A percentile compares a stretch with the other conserved stretches of the same genome.
phyloP scores from a whole-genome alignment of 495 filamentous ascomycete genomes.

The Wilcoxina mikolae region DNA sequence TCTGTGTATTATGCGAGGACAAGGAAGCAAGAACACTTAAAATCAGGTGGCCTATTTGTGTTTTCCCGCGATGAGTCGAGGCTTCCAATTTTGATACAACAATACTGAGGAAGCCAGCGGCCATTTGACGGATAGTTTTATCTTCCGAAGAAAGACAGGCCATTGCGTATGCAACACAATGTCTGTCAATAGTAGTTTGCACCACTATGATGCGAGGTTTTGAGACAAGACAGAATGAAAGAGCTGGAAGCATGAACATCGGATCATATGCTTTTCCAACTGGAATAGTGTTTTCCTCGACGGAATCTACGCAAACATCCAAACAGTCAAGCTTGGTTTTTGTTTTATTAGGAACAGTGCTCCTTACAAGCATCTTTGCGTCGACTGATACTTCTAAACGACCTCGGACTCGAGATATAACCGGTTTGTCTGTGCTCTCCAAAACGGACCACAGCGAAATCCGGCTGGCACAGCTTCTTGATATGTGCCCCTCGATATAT shows the following conservation, averaged over 20 bases:
- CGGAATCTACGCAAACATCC: not conserved
- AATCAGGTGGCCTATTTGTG: conserved; percentile 57
- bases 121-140: conserved; percentile 13
- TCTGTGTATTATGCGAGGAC: conserved; percentile 27
- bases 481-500: conserved; percentile 20
- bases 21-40: conserved; percentile 50
- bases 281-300: not conserved
- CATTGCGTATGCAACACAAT: conserved; percentile 22
- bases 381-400: conserved; percentile 16
- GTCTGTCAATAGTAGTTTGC: conserved; percentile 19
- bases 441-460: conserved; percentile 18
- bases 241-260: conserved; percentile 20
- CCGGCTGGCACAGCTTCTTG: conserved; percentile 13
- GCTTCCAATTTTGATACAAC: conserved; percentile 20
- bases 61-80: conserved; percentile 41
- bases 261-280: conserved; percentile 18
- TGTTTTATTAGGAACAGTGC: not conserved
- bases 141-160: conserved; percentile 18
- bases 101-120: conserved; percentile 11
- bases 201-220: conserved; percentile 10
- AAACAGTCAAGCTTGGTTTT: not conserved
- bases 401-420: conserved; percentile 23
- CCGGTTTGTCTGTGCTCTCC: conserved; percentile 14
- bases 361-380: conserved; percentile 17
- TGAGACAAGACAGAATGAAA: conserved; percentile 17